These are phyloP conservation scores for Wickerhamomyces ciferrii DNA, from an alignment of 805 yeast genomes.

Conservation along the genomic window DNA sequence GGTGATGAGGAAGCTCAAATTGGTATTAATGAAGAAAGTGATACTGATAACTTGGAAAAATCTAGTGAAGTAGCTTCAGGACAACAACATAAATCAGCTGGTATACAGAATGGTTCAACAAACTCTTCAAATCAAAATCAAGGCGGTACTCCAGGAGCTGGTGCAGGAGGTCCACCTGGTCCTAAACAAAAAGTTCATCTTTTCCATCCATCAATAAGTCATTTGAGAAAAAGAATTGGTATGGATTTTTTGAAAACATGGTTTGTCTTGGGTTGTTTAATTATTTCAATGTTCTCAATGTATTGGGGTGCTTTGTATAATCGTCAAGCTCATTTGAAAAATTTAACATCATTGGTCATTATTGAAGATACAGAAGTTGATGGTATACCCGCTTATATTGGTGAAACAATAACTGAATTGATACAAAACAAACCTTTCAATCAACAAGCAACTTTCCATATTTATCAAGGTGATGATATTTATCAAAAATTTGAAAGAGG, in stretches of 20 bases:
- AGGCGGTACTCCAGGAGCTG: neutral
- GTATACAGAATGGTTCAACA: no score
- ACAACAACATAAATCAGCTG: neutral
- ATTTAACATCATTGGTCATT: conserved; percentile 26
- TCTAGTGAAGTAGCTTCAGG: neutral
- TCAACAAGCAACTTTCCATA: neutral
- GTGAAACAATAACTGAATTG: conserved; percentile 28
- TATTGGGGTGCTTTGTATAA: conserved; percentile 34
- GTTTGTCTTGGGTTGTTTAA: conserved; percentile 27
- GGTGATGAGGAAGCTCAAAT: neutral
- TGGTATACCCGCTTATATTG: conserved; percentile 17
- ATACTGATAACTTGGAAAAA: neutral
- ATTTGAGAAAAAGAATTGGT: conserved; percentile 9
- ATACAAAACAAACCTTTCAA: conserved; percentile 20
- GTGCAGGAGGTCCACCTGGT: neutral
- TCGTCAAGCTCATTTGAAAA: conserved; percentile 17
- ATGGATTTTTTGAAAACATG: conserved; percentile 8
- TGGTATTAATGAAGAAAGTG: neutral
- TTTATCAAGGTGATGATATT: conserved; percentile 22
- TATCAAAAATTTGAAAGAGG: conserved; percentile 14
- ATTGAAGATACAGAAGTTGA: conserved; percentile 31
- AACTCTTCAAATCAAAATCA: neutral
- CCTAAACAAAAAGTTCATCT: conserved; percentile 12
- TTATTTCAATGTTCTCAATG: conserved; percentile 29
- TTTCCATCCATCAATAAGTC: conserved; percentile 7